Base-by-base conservation (phyloP, 176 grass and related monocot genomes). In the Cymbopogon citratus region DNA sequence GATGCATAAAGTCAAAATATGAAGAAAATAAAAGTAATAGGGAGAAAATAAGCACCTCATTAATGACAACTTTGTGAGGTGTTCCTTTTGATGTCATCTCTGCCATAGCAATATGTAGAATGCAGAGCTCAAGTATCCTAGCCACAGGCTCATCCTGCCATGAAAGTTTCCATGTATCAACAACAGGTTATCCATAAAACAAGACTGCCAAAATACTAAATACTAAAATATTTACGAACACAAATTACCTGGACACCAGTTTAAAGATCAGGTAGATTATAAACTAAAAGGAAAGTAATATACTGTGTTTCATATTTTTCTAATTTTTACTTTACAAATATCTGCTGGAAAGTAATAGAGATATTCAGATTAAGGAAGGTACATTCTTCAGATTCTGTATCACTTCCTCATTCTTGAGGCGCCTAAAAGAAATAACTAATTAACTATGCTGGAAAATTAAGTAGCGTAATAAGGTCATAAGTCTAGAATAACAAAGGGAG, bases 71-170 rank as follows among this genome's bases (percentile, higher is more conserved):
- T 90, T 95, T 91, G 79, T 95, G 95, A 41, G 91, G 87, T 52
- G 95, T 95, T 95, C 82, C 84, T 81, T 89, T 89, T 7, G 87
- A 82, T 88, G 88, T 84, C 78, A 98, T 98, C 82, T 98, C 95
- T 70, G 95, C 95, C 95, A 98, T 98, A 71, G 95, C 88, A 86
- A 95, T 91, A 90, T 95, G 95, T 51, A 98, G 88, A 82, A 98
- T 95, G 76, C 95, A 98, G 25, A 98, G 79, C 79, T 98, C 95
- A 80, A 98, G 82, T 61, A 98, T 98, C 85, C 88, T 95, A 69
- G 92, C 92, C 65, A 87, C 72, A 57, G 95, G 87, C 39, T 98
- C 92, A 74, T 91, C 93, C 95, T 98, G 86, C 36, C 75, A 76
- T 6, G 1, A 23, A 77, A 77, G 36, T 43, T 87, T 75, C 33